A percentile compares a stretch with the other conserved stretches of the same genome.
These are phyloP conservation scores for Mortierella sp. DNA, from an alignment of 371 early-diverging fungal genomes.

Conservation along the genomic window DNA sequence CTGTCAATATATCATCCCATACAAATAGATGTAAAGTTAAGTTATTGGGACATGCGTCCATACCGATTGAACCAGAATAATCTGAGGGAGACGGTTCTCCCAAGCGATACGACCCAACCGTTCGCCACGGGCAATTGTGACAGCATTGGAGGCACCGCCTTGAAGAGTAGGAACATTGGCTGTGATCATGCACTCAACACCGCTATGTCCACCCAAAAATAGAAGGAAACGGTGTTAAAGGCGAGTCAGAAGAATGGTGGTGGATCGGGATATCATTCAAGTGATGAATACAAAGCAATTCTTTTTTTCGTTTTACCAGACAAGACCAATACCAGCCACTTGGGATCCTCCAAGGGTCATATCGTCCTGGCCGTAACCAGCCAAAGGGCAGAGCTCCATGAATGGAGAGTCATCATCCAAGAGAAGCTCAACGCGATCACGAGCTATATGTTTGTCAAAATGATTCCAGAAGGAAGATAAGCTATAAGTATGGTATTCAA, in stretches of 20 bases:
- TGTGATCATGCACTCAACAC: constrained; percentile 73
- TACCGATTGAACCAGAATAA: constrained; percentile 70
- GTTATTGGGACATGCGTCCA: neutral
- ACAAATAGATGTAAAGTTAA: neutral
- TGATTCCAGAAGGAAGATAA: neutral
- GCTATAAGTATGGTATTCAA: too few relatives aligned
- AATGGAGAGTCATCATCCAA: constrained; percentile 82
- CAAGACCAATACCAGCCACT: constrained; percentile 78
- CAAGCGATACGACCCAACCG: constrained; percentile 70
- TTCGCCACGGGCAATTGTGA: constrained; percentile 65
- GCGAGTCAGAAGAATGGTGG: too few relatives aligned
- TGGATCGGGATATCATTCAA: too few relatives aligned
- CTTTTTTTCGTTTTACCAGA: constrained; percentile 64
- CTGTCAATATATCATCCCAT: neutral
- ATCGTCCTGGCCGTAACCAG: constrained; percentile 78
- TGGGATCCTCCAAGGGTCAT: constrained; percentile 80
- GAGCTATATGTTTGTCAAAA: constrained; percentile 54
- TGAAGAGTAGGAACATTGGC: constrained; percentile 77
- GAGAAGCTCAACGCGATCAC: constrained; percentile 74
- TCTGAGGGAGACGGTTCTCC: constrained; percentile 71
- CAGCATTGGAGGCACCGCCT: constrained; percentile 74
- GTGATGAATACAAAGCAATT: neutral
- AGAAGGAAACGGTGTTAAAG: neutral
- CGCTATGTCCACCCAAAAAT: constrained; percentile 58
- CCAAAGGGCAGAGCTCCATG: constrained; percentile 75